Conservation (phyloP, 768 basidiomycete species). For the Lactarius sanguifluus region DNA sequence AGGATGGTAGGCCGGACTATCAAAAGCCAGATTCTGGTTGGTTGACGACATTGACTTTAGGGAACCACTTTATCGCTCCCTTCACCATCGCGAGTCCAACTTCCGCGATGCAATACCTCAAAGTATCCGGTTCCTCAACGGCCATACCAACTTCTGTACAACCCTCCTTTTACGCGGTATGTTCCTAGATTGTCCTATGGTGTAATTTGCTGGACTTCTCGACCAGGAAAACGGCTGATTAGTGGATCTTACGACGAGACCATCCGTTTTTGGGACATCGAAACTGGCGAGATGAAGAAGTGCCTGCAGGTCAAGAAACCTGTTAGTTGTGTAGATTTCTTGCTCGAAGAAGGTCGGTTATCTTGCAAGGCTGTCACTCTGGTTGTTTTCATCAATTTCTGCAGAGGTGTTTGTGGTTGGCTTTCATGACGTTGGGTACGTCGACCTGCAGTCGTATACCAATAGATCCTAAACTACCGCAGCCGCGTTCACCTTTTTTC, state of each 20-base stretch:
- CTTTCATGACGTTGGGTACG: conserved; percentile 88
- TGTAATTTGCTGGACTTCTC: neutral
- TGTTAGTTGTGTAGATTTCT: conserved; percentile 86
- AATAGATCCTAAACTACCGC: conserved; percentile 15
- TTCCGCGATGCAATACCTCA: conserved; percentile 76
- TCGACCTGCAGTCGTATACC: neutral
- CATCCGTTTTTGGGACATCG: conserved; percentile 89
- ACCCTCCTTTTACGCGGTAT: conserved; percentile 64
- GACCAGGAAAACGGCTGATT: conserved; percentile 69
- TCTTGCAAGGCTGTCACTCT: neutral
- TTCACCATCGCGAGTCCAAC: conserved; percentile 86
- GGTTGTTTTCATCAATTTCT: conserved; percentile 5
- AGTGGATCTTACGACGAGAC: conserved; percentile 92
- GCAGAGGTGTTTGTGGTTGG: conserved; percentile 88
- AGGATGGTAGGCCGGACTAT: conserved; percentile 59
- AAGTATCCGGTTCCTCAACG: conserved; percentile 70
- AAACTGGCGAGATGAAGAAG: conserved; percentile 63
- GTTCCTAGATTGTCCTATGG: conserved; percentile 11
- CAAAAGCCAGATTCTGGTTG: neutral
- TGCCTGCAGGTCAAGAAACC: conserved; percentile 85
- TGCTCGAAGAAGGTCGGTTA: conserved; percentile 69
- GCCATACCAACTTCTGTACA: conserved; percentile 88
- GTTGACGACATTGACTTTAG: conserved; percentile 32
- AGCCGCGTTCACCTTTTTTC: conserved; percentile 89
- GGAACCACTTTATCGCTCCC: conserved; percentile 71